Conservation (phyloP, 1,284 basidiomycete species). For the Moesziomyces parantarcticus region DNA sequence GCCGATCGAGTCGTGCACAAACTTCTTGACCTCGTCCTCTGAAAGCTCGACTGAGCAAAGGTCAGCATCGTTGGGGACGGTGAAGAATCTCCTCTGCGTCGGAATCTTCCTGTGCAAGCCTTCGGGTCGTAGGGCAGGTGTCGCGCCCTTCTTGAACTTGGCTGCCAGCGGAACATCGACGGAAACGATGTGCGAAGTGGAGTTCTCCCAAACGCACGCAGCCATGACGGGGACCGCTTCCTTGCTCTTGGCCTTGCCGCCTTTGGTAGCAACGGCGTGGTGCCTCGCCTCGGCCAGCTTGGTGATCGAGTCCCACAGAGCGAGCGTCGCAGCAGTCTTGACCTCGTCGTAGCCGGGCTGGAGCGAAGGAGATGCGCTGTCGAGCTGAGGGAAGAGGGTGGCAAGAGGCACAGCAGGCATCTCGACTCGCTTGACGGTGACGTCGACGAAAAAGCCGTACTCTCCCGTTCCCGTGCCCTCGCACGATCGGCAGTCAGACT, state of each 20-base stretch:
- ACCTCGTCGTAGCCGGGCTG: constrained; percentile 44
- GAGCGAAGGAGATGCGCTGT: constrained; percentile 1
- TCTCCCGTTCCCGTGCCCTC: constrained; percentile 45
- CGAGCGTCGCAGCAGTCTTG: constrained; percentile 34
- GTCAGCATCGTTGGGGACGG: constrained; percentile 44
- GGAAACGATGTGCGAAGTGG: constrained; percentile 37
- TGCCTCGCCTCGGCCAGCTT: constrained; percentile 35
- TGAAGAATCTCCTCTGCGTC: constrained; percentile 39
- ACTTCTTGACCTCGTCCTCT: constrained; percentile 24
- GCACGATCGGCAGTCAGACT: constrained; percentile 43
- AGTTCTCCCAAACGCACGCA: constrained; percentile 55
- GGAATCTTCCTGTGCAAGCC: constrained; percentile 37
- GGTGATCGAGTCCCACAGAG: constrained; percentile 42
- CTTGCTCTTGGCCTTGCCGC: constrained; percentile 29
- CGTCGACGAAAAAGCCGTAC: constrained; percentile 54
- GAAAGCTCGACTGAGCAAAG: constrained; percentile 42
- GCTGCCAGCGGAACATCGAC: constrained; percentile 45
- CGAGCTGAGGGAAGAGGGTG: constrained; percentile 33
- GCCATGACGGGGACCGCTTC: constrained; percentile 54
- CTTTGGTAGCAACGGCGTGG: constrained; percentile 6
- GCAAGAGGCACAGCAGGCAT: constrained; percentile 51
- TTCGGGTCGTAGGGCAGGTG: constrained; percentile 23
- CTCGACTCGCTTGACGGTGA: constrained; percentile 52
- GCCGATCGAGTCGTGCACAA: constrained; percentile 1
- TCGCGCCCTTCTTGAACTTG: constrained; percentile 36